Evolutionary conservation across 805 yeast species (phyloP).

Genomic region (Candida sithepensis): DNA sequence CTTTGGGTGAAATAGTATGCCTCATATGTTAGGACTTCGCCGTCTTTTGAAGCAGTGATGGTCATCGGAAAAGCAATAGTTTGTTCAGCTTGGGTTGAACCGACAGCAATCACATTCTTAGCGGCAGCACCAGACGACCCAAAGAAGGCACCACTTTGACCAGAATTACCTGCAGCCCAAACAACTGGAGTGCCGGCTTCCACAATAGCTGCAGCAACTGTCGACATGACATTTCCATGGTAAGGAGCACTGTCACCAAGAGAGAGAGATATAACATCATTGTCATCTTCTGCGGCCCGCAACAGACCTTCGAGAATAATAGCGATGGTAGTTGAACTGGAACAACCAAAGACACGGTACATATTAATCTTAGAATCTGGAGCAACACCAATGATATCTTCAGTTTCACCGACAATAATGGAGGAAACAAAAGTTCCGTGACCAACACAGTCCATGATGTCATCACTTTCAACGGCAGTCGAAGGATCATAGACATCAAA

Average conservation of each 20-base stretch:
- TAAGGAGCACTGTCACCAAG: conserved; percentile 19
- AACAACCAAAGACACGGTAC: conserved; percentile 20
- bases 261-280: conserved; percentile 13
- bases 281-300: conserved; percentile 9
- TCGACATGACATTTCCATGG: conserved; percentile 8
- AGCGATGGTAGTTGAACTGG: conserved; percentile 13
- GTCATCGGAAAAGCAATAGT: conserved; percentile 6
- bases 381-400: conserved; percentile 18
- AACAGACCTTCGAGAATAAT: conserved; percentile 10
- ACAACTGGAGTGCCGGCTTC: conserved; percentile 14
- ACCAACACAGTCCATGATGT: conserved; percentile 21
- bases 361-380: conserved; percentile 15
- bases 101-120: conserved; percentile 10
- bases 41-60: conserved; percentile 5
- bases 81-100: conserved; percentile 7
- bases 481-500: conserved; percentile 2
- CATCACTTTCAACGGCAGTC: conserved; percentile 4
- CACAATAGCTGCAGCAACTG: conserved; percentile 11
- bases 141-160: conserved; percentile 10
- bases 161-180: conserved; percentile 19
- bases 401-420: conserved; percentile 16
- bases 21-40: not conserved
- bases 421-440: conserved; percentile 25
- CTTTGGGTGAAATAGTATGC: not conserved
- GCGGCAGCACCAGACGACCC: conserved; percentile 11